Evolutionary conservation across 108 stramenopile species (phyloP), one percentile per base, ranked within the genome.

Genomic region (Nannochloropsis salina): DNA sequence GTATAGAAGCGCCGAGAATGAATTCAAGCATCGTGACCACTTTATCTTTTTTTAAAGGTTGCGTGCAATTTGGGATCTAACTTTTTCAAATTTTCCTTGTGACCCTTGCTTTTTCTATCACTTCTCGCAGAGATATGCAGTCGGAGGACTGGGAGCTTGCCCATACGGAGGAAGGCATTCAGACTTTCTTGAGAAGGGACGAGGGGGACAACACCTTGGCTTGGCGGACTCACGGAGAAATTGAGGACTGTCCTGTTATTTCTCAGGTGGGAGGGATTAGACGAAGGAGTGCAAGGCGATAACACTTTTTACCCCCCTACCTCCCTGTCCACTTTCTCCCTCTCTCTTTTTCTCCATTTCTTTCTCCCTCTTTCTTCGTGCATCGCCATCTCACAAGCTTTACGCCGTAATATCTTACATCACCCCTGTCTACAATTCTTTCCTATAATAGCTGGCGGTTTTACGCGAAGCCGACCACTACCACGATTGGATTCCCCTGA

Each of bases 211-310:
- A 74, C n/a, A 74, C 61, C 4, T 74, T 3, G 61, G 61, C 61
- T 15, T 74, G 61, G 61, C 61, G 61, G 61, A 74, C 61, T 6
- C 61, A 74, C n/a, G 61, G 61, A 74, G 61, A 74, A n/a, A 74
- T 74, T 74, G 61, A 74, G 61, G 61, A 74, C n/a, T 74, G 61
- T n/a, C 61, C 61, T 4, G 61, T 74, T 15, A 2, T 74, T 15
- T 74, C 61, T n/a, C 61, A 74, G 61, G 61, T 74, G n/a, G 61
- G 3, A n/a, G 1, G 15, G 47, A 51, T 10, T 12, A 15, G 47
- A 15, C 10, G 47, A 15, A 51, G 15, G 47, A 15, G 15, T 31
- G 31, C 31, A 1, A 31, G 31, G 31, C 31, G 31, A 31, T 31
- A 31, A 31, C 31, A 31, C 31, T 31, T 31, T 31, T 31, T 1